Conservation (phyloP, 2,329 filamentous ascomycete genomes). For the Lasiodiplodia gonubiensis region DNA sequence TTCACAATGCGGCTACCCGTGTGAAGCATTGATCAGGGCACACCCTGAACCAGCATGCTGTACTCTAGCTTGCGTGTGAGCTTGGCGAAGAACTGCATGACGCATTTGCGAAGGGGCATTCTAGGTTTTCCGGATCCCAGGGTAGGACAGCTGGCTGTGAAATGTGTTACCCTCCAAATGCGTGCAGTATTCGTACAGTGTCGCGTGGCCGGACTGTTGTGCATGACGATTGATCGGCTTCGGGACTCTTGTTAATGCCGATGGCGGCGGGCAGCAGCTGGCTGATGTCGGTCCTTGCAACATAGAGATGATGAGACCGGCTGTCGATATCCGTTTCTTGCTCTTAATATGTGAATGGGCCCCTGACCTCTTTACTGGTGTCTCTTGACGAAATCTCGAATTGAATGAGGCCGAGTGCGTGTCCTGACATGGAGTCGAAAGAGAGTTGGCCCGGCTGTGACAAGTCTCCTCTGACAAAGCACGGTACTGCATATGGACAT, state of each 20-base stretch:
- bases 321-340: neutral
- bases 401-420: neutral
- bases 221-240: neutral
- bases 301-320: neutral
- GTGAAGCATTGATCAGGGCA: slow-evolving; percentile 1
- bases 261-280: neutral
- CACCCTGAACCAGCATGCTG: neutral
- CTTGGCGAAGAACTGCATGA: slow-evolving; percentile 20
- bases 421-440: slow-evolving; percentile 5
- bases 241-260: neutral
- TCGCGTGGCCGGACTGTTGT: neutral
- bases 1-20: neutral
- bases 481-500: neutral
- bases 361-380: neutral
- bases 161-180: neutral
- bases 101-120: neutral
- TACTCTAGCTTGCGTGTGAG: neutral
- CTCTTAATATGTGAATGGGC: neutral
- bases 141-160: neutral
- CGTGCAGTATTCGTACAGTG: slow-evolving; percentile 3
- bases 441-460: neutral
- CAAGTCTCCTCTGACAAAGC: neutral
- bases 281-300: neutral
- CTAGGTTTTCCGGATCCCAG: neutral
- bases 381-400: neutral